phyloP scores from a whole-genome alignment of 176 grass and related monocot species.

The Carex cristatella region DNA sequence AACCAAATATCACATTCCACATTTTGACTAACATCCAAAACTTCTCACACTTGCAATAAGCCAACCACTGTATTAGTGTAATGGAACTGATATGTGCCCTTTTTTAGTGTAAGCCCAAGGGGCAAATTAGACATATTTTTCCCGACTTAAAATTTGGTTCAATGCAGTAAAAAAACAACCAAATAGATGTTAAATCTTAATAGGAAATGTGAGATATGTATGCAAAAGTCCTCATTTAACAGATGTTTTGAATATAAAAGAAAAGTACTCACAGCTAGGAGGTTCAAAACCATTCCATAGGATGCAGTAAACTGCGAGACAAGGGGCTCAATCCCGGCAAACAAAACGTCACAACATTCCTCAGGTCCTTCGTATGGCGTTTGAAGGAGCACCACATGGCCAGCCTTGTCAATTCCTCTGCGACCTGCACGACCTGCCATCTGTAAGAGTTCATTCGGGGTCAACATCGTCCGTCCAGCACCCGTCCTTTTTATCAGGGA shows the following conservation, averaged over 20 bases:
- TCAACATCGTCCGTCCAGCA: conserved; percentile 70
- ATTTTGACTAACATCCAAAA: not conserved
- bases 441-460: conserved; percentile 80
- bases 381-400: conserved; percentile 91
- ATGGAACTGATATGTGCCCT: not conserved
- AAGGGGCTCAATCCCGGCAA: conserved; percentile 85
- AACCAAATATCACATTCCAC: not conserved
- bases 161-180: not conserved
- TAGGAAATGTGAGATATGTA: not conserved
- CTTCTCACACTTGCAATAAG: not conserved
- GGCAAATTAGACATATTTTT: conserved; percentile 15
- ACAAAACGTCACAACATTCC: conserved; percentile 80
- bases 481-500: conserved; percentile 77
- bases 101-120: not conserved
- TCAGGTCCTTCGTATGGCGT: conserved; percentile 77
- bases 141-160: not conserved
- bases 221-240: not conserved
- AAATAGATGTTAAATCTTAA: conserved; percentile 2
- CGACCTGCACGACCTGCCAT: conserved; percentile 97
- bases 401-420: conserved; percentile 91
- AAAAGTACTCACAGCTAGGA: conserved; percentile 70
- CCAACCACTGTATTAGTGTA: not conserved
- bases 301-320: conserved; percentile 97
- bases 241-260: not conserved
- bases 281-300: conserved; percentile 99